Base-by-base conservation (phyloP, 2,329 filamentous ascomycete species). In the Xylaria sp. region DNA sequence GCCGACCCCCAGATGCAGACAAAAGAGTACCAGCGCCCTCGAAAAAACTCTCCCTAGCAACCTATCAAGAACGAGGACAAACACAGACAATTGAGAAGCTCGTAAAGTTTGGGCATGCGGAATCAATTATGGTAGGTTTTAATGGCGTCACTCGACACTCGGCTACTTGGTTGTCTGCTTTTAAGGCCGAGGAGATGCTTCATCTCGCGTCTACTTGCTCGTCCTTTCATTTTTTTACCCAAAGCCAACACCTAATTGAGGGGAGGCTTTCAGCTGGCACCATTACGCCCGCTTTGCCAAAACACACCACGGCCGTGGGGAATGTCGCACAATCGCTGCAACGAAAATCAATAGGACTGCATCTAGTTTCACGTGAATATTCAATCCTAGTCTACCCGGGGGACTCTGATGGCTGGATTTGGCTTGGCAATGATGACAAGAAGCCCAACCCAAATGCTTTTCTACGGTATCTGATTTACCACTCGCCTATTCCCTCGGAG, bases 381-480 rank as follows among this genome's bases (percentile, higher is more conserved):
- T 78, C 77, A 3, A 75, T 79, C 21, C 65, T 79, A 6, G 69
- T 78, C 3, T 79, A 77, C 60, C 75, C 77, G 36, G 59, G 61
- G 19, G 57, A 68, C 8, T 75, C 70, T 53, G 48, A 69, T 27
- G 64, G 50, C 14, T 79, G 77, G 77, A 55, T 69, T 30, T 61
- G 57, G 32, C 65, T 79, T 11, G 56, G 58, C 7, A 56, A 64
- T 17, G 64, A 72, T 32, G 17, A 54, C 4, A 64, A 68, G 34
- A 67, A 65, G 8, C 21, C 36, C 11, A 55, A 58, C 1, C 51
- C 70, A 4, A 65, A 71, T 32, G 61, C 61, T 30, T 48, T 65
- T 27, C 67, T 79, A 47, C 69, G 70, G 30, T 67, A 77, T 58
- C 61, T 77, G 32, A 74, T 78, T 7, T 79, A 74, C 54, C 73